Conservation (phyloP, 2,329 filamentous ascomycete genomes). For the Diplodia scrobiculata region DNA sequence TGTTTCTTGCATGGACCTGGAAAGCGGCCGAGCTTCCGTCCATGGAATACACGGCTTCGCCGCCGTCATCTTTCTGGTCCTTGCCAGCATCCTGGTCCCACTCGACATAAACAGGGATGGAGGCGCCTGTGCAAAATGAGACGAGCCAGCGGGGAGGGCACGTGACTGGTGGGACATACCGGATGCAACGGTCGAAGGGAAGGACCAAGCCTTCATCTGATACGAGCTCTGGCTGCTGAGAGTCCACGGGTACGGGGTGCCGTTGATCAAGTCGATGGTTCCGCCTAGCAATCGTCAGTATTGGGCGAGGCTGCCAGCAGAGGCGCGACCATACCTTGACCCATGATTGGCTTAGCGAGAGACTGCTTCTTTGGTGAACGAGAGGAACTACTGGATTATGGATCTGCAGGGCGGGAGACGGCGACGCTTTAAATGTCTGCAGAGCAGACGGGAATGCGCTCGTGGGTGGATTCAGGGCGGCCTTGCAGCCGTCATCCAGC, state of each 20-base stretch:
- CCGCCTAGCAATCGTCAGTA: conserved; percentile 36
- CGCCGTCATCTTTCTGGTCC: conserved; percentile 39
- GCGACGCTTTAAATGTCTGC: background rate
- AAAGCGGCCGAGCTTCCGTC: conserved; percentile 39
- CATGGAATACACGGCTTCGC: conserved; percentile 43
- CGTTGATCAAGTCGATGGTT: conserved; percentile 46
- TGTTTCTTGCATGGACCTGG: conserved; percentile 39
- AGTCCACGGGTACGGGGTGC: conserved; percentile 46
- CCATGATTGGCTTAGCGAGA: conserved; percentile 16
- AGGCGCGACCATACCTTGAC: conserved; percentile 25
- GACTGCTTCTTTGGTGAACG: background rate
- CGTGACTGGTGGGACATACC: conserved; percentile 31
- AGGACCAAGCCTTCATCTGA: conserved; percentile 46
- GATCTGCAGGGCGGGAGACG: background rate
- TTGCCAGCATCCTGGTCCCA: conserved; percentile 37
- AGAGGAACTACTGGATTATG: conserved; percentile 1
- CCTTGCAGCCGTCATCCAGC: conserved; percentile 5
- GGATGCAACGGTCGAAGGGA: conserved; percentile 39
- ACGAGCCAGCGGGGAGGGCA: background rate
- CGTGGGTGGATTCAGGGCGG: conserved; percentile 11
- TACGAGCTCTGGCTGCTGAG: conserved; percentile 39
- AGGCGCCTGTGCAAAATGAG: conserved; percentile 33
- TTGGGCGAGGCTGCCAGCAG: background rate
- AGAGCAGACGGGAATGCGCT: background rate
- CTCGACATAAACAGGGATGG: conserved; percentile 40